These are phyloP conservation scores for Scheffersomyces amazonensis DNA, from an alignment of 805 yeast species.

Conservation along the genomic window DNA sequence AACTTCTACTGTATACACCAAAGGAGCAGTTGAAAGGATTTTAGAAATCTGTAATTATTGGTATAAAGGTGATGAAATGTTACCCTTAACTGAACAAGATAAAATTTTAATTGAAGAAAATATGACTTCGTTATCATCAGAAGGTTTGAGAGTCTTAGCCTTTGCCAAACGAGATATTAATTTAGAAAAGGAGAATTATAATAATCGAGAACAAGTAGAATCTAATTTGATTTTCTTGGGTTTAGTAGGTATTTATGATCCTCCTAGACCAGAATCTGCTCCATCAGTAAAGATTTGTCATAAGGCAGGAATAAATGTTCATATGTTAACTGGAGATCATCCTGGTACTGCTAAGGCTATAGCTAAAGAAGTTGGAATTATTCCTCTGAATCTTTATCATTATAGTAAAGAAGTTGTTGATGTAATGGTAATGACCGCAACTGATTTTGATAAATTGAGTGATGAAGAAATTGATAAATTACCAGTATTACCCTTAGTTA, in stretches of 20 bases:
- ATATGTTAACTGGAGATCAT: constrained; percentile 35
- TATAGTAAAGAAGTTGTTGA: constrained; percentile 55
- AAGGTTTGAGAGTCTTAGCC: constrained; percentile 32
- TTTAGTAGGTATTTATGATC: constrained; percentile 33
- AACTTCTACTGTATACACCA: constrained; percentile 15
- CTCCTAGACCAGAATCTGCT: constrained; percentile 31
- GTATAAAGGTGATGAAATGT: constrained; percentile 12
- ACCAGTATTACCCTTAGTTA: constrained; percentile 70
- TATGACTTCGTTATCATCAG: constrained; percentile 23
- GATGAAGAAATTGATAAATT: constrained; percentile 59
- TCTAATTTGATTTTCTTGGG: constrained; percentile 22
- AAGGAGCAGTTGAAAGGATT: constrained; percentile 33
- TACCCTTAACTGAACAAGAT: constrained; percentile 18
- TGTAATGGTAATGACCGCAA: constrained; percentile 74
- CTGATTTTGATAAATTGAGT: constrained; percentile 60
- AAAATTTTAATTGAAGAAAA: constrained; percentile 18
- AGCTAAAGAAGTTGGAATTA: constrained; percentile 34
- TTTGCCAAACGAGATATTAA: constrained; percentile 22
- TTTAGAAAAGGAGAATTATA: constrained; percentile 2
- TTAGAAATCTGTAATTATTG: constrained; percentile 21
- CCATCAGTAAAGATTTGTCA: constrained; percentile 27
- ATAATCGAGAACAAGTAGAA: constrained; percentile 20
- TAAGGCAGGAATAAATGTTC: constrained; percentile 32
- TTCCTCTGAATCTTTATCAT: constrained; percentile 47
- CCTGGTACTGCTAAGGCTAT: constrained; percentile 34